These are phyloP conservation scores for Coleophoma cylindrospora DNA, from an alignment of 2,329 filamentous ascomycete genomes.

Conservation along the genomic window DNA sequence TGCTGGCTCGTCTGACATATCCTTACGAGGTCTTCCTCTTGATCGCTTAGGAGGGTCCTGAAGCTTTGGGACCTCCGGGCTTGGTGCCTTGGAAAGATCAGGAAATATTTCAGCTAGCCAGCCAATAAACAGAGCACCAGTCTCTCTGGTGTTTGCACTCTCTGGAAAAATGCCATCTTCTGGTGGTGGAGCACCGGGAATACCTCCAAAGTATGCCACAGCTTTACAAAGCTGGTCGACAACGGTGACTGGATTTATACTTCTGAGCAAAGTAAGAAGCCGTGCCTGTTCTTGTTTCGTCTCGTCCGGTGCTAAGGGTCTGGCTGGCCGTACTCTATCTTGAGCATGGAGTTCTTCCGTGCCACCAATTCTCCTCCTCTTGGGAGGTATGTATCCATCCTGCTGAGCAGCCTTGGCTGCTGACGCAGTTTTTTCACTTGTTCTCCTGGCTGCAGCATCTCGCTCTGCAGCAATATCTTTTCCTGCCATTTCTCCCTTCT, in stretches of 20 bases:
- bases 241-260: slow-evolving; percentile 48
- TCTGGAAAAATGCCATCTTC: slow-evolving; percentile 46
- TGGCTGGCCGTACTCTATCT: slow-evolving; percentile 18
- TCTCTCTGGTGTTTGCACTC: slow-evolving; percentile 51
- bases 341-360: slow-evolving; percentile 6
- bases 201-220: slow-evolving; percentile 58
- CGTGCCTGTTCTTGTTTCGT: slow-evolving; percentile 56
- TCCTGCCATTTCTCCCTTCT: slow-evolving; percentile 27
- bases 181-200: slow-evolving; percentile 48
- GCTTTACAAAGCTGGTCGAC: slow-evolving; percentile 60
- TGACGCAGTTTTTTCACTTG: slow-evolving; percentile 55
- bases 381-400: slow-evolving; percentile 45
- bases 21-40: slow-evolving; percentile 8
- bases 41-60: slow-evolving; percentile 1
- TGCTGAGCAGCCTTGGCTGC: slow-evolving; percentile 52
- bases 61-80: slow-evolving; percentile 13
- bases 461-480: slow-evolving; percentile 48
- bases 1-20: slow-evolving; percentile 17
- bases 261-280: slow-evolving; percentile 50
- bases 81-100: slow-evolving; percentile 14
- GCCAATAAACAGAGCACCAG: slow-evolving; percentile 52
- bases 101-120: slow-evolving; percentile 63
- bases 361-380: slow-evolving; percentile 14
- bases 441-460: slow-evolving; percentile 50
- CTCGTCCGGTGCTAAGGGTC: slow-evolving; percentile 38